A percentile compares a stretch with the other conserved stretches of the same genome.
phyloP scores from a whole-genome alignment of 192 early-diverging fungal species.

The Coemansia javaensis region DNA sequence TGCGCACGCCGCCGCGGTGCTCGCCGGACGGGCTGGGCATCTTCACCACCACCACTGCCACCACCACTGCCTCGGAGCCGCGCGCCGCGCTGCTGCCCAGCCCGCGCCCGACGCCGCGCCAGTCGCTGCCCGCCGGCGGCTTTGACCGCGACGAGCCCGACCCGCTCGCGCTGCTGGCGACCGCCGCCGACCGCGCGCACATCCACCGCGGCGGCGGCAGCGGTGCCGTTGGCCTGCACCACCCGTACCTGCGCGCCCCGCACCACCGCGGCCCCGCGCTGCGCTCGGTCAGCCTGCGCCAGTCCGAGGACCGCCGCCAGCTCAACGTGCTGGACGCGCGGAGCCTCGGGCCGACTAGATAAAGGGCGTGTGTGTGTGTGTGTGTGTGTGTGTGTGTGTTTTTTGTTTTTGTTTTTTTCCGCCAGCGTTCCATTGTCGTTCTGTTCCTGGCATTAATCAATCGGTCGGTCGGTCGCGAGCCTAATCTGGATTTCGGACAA shows the following conservation, averaged over 20 bases:
- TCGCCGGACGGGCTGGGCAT: constrained; percentile 38
- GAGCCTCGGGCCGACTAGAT: constrained; percentile 31
- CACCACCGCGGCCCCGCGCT: constrained; percentile 16
- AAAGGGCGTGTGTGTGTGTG: background rate
- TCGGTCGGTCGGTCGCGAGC: too few relatives aligned
- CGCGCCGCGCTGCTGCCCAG: constrained; percentile 28
- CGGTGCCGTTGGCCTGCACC: constrained; percentile 21
- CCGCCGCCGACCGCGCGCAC: constrained; percentile 24
- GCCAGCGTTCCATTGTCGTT: background rate
- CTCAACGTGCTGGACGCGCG: constrained; percentile 43
- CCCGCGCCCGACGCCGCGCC: constrained; percentile 36
- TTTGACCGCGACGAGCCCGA: constrained; percentile 24
- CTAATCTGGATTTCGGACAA: background rate
- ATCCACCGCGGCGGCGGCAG: constrained; percentile 1
- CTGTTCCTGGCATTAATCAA: too few relatives aligned
- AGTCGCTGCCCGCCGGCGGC: constrained; percentile 14
- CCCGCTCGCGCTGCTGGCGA: constrained; percentile 22
- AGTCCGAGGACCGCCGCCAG: constrained; percentile 45
- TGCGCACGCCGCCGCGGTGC: constrained; percentile 14
- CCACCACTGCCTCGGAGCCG: background rate
- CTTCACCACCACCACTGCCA: too few relatives aligned
- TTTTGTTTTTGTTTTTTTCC: too few relatives aligned
- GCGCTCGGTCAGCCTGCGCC: constrained; percentile 46
- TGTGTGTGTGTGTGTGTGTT: too few relatives aligned
- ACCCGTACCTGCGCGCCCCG: constrained; percentile 23